These are phyloP conservation scores for Sicyos edulis DNA, from an alignment of 306 rosid genomes.

Conservation along the genomic window DNA sequence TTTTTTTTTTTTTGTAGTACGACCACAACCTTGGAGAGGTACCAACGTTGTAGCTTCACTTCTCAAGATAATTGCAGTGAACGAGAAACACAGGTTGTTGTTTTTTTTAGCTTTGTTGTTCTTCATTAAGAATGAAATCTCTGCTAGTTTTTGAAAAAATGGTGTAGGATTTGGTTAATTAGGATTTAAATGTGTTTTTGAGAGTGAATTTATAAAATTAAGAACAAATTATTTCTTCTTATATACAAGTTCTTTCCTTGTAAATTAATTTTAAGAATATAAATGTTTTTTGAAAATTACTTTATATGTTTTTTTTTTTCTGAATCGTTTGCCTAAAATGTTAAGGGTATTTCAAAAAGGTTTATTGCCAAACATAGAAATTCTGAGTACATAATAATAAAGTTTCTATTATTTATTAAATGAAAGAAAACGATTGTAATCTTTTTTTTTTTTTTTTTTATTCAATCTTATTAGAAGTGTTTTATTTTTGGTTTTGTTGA, in stretches of 20 bases:
- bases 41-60: constrained; percentile 55
- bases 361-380: neutral
- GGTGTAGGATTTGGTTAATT: neutral
- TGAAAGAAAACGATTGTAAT: no score
- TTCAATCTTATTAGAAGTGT: no score
- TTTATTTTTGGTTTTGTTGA: no score
- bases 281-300: neutral
- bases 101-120: neutral
- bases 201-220: neutral
- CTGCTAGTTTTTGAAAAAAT: neutral
- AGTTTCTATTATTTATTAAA: no score
- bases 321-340: no score
- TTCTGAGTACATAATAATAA: neutral
- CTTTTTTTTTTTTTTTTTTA: no score
- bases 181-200: neutral
- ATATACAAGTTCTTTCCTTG: no score
- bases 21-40: constrained; percentile 61
- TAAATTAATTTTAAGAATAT: neutral
- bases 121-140: neutral
- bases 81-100: constrained; percentile 58
- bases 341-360: no score
- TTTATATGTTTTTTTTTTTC: neutral
- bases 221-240: neutral
- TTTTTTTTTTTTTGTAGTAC: constrained; percentile 25
- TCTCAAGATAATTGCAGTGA: constrained; percentile 49